A percentile compares a stretch with the other conserved stretches of the same genome.
phyloP scores from a whole-genome alignment of 1,139 yeast genomes.

The Nakaseomyces nivariensis region DNA sequence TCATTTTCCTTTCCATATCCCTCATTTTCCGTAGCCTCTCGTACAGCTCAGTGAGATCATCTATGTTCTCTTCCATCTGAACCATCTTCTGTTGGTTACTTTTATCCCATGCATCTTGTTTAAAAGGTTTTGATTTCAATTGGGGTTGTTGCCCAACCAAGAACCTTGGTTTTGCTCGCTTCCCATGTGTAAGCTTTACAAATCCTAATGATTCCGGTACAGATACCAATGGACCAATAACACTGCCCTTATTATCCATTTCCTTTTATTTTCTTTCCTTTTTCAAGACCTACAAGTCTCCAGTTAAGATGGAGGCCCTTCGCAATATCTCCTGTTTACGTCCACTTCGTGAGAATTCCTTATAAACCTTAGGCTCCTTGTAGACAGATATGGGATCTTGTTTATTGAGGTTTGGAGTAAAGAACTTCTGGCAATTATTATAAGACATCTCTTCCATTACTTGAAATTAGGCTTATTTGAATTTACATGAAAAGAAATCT shows the following conservation, averaged over 20 bases:
- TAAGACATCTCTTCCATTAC: too few species aligned
- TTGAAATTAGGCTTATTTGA: too few species aligned
- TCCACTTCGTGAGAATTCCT: too few species aligned
- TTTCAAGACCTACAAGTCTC: not conserved
- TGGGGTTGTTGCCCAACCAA: slow-evolving; percentile 31
- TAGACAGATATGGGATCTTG: too few species aligned
- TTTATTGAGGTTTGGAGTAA: too few species aligned
- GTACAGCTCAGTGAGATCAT: slow-evolving; percentile 40
- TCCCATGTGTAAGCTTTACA: slow-evolving; percentile 9
- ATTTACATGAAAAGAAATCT: too few species aligned
- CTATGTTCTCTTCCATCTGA: slow-evolving; percentile 34
- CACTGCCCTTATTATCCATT: not conserved
- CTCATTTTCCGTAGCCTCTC: slow-evolving; percentile 63
- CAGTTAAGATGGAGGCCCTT: too few species aligned
- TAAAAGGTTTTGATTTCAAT: slow-evolving; percentile 21
- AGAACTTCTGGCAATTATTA: too few species aligned
- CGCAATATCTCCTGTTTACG: too few species aligned
- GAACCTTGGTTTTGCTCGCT: slow-evolving; percentile 30
- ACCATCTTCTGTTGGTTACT: slow-evolving; percentile 42
- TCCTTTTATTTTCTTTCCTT: not conserved
- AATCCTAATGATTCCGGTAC: slow-evolving; percentile 19
- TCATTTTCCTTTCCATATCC: slow-evolving; percentile 62
- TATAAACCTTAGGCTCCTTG: too few species aligned
- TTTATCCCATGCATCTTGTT: slow-evolving; percentile 45
- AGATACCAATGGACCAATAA: slow-evolving; percentile 8